Base-by-base conservation (phyloP, 2,329 filamentous ascomycete species). In the Sclerotinia spermophila region DNA sequence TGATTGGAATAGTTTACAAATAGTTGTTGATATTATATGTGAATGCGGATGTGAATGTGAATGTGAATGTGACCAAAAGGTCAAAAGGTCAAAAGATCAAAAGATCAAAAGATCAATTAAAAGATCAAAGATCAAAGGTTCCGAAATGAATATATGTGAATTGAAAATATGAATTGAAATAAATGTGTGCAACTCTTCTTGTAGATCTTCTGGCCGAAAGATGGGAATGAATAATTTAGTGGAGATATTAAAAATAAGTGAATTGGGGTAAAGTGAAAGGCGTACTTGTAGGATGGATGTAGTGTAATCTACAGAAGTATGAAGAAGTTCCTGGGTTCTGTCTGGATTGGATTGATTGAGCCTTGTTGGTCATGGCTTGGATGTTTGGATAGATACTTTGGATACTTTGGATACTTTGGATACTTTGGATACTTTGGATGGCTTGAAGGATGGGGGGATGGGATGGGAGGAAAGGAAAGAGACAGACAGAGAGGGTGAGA, bases 351-450 rank as follows among this genome's bases (percentile, higher is more conserved):
- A 44, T 45, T 62, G 60, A 62, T 64, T 11, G 60, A 35, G 60
- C 21, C 21, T 64, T 64, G 61, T 64, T 64, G 61, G 30, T 64
- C 61, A 64, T 64, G 60, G 60, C 60, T 62, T 62, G 30, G 56
- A 21, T n/a, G n/a, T n/a, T n/a, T n/a, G n/a, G n/a, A n/a, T n/a
- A n/a, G n/a, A n/a, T n/a, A n/a, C n/a, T 27, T 21, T 53, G 48
- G 48, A 53, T 53, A n/a, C 48, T 56, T 33, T 17, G n/a, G 53
- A 30, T 33, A n/a, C n/a, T n/a, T n/a, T n/a, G n/a, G n/a, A n/a
- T n/a, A n/a, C n/a, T 27, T 21, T 53, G 48, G 48, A 53, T 53
- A n/a, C 48, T 56, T 33, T 17, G 53, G 53, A 30, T 33, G 53
- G 53, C 30, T 42, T 17, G 58, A 60, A 60, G 58, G 38, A 60